These are phyloP conservation scores for Pseudoneurospora amorphoporcata DNA, from an alignment of 495 filamentous ascomycete genomes.

Conservation along the genomic window DNA sequence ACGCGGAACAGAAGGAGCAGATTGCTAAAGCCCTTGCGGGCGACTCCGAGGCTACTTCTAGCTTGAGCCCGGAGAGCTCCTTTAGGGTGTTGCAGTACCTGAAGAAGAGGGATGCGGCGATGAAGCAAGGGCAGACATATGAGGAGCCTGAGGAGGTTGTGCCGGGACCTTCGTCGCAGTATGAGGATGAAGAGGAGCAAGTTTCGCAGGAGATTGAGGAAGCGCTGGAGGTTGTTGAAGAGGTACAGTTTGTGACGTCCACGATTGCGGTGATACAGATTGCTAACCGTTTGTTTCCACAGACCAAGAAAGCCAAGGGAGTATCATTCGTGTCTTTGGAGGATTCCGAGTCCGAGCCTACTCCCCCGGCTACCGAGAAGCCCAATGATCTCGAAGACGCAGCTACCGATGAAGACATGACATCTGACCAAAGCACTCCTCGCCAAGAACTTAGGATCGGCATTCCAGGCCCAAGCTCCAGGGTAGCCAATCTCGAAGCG, in stretches of 20 bases:
- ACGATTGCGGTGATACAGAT: neutral
- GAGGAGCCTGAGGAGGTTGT: conserved; percentile 5
- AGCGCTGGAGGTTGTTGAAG: neutral
- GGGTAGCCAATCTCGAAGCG: neutral
- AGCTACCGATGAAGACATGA: neutral
- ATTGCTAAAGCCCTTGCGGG: conserved; percentile 8
- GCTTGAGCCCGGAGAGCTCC: neutral
- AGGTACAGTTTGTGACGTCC: neutral
- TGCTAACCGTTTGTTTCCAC: conserved; percentile 4
- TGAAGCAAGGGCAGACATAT: conserved; percentile 1
- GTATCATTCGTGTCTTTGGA: neutral
- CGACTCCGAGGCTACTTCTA: conserved; percentile 6
- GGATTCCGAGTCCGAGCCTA: neutral
- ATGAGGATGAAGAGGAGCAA: neutral
- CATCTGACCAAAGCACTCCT: neutral
- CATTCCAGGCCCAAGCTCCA: neutral
- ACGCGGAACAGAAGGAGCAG: conserved; percentile 22
- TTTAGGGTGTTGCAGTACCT: neutral
- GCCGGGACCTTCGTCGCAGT: neutral
- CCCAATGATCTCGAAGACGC: neutral
- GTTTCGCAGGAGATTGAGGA: neutral
- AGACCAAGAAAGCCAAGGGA: conserved; percentile 11
- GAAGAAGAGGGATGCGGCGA: neutral
- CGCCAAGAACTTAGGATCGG: neutral
- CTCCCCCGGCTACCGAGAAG: neutral